Evolutionary conservation across 78 protist genomes (phyloP).

Genomic region (Acrasis kona): DNA sequence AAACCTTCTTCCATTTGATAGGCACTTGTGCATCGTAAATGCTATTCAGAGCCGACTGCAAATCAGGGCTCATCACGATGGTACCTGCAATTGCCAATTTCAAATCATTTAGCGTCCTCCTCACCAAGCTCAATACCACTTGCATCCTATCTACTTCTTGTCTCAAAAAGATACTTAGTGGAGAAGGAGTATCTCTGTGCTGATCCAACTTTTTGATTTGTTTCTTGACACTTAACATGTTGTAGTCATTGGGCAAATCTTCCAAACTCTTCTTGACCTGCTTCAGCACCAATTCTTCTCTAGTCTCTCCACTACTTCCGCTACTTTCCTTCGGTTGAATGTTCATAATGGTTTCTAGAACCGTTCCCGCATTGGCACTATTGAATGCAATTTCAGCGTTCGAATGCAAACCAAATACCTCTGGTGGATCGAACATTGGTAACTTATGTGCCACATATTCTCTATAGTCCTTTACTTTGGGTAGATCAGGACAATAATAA

Average conservation of each 20-base stretch:
- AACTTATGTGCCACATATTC: constrained; percentile 23
- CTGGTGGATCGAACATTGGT: constrained; percentile 51
- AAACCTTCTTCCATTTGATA: constrained; percentile 5
- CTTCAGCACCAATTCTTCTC: constrained; percentile 33
- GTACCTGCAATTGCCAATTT: constrained; percentile 58
- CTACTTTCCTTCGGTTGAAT: constrained; percentile 46
- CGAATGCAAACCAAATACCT: constrained; percentile 74
- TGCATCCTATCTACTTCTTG: constrained; percentile 68
- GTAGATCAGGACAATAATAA: neutral
- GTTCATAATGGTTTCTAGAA: constrained; percentile 38
- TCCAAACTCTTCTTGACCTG: constrained; percentile 26
- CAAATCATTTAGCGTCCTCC: constrained; percentile 30
- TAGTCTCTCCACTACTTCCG: constrained; percentile 43
- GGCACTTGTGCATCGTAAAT: constrained; percentile 55
- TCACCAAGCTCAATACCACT: constrained; percentile 16
- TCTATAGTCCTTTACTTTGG: neutral
- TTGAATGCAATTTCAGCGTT: constrained; percentile 71
- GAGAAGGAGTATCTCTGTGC: constrained; percentile 1
- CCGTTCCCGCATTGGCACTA: neutral
- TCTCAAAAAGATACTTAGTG: constrained; percentile 54
- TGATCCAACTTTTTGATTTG: neutral
- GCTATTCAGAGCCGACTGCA: constrained; percentile 24
- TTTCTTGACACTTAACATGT: constrained; percentile 5
- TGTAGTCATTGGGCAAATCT: constrained; percentile 50
- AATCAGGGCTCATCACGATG: constrained; percentile 50